Base-by-base conservation (phyloP, 192 early-diverging fungal species). In the Pilaira anomala region DNA sequence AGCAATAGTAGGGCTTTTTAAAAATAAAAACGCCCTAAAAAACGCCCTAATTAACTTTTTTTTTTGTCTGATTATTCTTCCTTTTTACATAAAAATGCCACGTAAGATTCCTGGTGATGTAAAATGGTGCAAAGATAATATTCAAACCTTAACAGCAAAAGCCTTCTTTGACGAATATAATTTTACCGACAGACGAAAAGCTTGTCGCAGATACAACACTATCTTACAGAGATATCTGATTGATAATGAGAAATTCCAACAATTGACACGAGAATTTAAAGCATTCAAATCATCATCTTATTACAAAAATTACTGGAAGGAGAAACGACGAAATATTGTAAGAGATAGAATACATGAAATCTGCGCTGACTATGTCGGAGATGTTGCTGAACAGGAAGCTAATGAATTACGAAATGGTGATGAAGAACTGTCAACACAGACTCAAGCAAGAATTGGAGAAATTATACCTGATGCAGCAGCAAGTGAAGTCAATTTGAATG, bases 331-430 rank as follows among this genome's bases (percentile, higher is more conserved):
- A 51, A 51, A 29, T 51, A 29, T 11, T 51, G 50, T 29, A 51
- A 51, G 50, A 51, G 50, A 51, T 51, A 51, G 26, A 51, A 51
- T 51, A 29, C 50, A 51, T 51, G 50, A 51, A 51, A 51, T 51
- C 50, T 51, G 50, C 50, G 50, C 50, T 29, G 50, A 51, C 25
- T 51, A 51, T 51, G 50, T 51, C 50, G 50, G 26, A 51, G 26
- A 51, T 51, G 50, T 51, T 51, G 50, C 50, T 51, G 50, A 51
- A 51, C 26, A 51, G 24, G 50, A 51, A 51, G 50, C 50, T 51
- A 51, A 51, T 51, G 50, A 51, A 51, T 29, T 51, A 51, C 50
- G 50, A 51, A 51, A 51, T 51, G 50, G 50, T 51, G 26, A 51
- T 51, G 50, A 51, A 51, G 26, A 29, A 51, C 50, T 51, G 50